Conservation (phyloP, 2,329 filamentous ascomycete species). For the Acrodontium crateriforme region DNA sequence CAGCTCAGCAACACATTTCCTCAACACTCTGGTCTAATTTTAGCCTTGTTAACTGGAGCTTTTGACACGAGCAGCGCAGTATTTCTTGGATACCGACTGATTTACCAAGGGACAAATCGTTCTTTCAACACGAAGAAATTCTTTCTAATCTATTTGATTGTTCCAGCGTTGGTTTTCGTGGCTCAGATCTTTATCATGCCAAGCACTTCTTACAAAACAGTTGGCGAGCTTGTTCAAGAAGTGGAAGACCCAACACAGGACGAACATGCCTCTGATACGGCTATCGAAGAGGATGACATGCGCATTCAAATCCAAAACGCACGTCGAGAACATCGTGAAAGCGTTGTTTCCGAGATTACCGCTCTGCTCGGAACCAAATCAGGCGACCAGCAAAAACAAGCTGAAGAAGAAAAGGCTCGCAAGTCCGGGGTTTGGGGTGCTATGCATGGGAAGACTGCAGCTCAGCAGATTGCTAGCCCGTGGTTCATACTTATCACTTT, state of each 20-base stretch:
- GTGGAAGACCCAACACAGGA: slow-evolving; percentile 38
- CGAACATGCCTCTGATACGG: slow-evolving; percentile 41
- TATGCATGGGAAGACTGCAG: slow-evolving; percentile 58
- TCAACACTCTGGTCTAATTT: slow-evolving; percentile 33
- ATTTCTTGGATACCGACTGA: slow-evolving; percentile 34
- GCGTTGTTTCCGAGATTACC: slow-evolving; percentile 56
- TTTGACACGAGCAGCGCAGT: slow-evolving; percentile 33
- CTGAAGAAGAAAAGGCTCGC: slow-evolving; percentile 55
- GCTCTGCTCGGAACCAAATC: slow-evolving; percentile 54
- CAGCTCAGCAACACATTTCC: slow-evolving; percentile 38
- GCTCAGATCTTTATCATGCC: slow-evolving; percentile 35
- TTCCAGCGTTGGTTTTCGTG: slow-evolving; percentile 30
- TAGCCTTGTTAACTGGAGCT: slow-evolving; percentile 35
- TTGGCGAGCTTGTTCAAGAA: slow-evolving; percentile 67
- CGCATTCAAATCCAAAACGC: slow-evolving; percentile 40
- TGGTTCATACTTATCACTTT: slow-evolving; percentile 78
- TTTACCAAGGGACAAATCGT: slow-evolving; percentile 29
- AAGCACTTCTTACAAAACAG: slow-evolving; percentile 35
- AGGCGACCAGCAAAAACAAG: slow-evolving; percentile 47
- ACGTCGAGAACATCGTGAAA: slow-evolving; percentile 43
- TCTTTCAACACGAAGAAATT: slow-evolving; percentile 33
- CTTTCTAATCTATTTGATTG: slow-evolving; percentile 33
- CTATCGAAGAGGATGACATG: slow-evolving; percentile 39
- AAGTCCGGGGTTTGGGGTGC: slow-evolving; percentile 74
- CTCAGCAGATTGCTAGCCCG: slow-evolving; percentile 59